Evolutionary conservation across 2,329 filamentous ascomycete species (phyloP).

Genomic region (Fusarium albidum): DNA sequence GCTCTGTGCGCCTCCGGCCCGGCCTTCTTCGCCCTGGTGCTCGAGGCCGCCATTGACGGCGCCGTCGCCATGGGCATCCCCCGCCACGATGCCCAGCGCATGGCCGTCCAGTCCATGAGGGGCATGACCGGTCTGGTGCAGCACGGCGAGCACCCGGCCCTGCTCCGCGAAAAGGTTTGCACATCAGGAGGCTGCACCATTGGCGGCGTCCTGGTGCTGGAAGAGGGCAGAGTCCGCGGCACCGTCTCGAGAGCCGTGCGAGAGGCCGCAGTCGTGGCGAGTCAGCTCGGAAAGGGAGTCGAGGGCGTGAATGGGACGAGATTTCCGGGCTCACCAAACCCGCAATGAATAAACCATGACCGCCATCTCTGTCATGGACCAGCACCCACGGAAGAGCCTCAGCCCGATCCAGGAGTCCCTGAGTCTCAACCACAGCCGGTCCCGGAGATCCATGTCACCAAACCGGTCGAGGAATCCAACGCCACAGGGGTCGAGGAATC

Average conservation of each 20-base stretch:
- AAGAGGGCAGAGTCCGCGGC: constrained; percentile 75
- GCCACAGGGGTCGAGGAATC: constrained; percentile 4
- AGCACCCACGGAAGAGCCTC: not conserved
- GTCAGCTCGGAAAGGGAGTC: constrained; percentile 60
- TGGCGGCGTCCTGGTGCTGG: constrained; percentile 74
- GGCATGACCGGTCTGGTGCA: constrained; percentile 76
- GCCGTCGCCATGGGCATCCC: constrained; percentile 82
- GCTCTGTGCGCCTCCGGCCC: constrained; percentile 79
- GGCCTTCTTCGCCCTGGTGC: constrained; percentile 78
- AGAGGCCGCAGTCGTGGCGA: constrained; percentile 75
- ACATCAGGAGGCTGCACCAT: constrained; percentile 83
- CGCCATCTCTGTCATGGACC: constrained; percentile 4
- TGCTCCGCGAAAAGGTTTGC: constrained; percentile 78
- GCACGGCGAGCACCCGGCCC: constrained; percentile 76
- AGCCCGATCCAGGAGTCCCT: not conserved
- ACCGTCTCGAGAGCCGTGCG: constrained; percentile 73
- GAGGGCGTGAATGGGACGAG: constrained; percentile 49
- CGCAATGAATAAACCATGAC: constrained; percentile 22
- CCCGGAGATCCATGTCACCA: not conserved
- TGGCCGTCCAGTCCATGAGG: constrained; percentile 82
- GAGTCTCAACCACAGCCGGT: constrained; percentile 4
- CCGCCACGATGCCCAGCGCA: constrained; percentile 74
- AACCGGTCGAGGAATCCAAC: not conserved
- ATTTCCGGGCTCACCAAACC: constrained; percentile 17
- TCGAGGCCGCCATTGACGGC: constrained; percentile 79